Conservation (phyloP, 345 rosid species). For the Nephelium lappaceum region DNA sequence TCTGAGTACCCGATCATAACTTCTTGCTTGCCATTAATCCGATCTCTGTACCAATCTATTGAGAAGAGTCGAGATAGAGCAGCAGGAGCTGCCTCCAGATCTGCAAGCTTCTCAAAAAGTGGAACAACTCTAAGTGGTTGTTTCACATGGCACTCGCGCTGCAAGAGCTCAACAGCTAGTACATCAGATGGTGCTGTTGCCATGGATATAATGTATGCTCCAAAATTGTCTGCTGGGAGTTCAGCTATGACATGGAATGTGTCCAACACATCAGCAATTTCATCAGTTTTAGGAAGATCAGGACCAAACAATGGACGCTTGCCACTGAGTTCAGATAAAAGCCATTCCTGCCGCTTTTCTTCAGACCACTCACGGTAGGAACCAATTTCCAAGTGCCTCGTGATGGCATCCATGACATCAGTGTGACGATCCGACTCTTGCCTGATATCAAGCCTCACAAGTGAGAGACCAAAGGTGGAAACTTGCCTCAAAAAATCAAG, state of each 20-base stretch:
- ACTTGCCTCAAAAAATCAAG: slow-evolving; percentile 98
- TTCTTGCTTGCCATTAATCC: slow-evolving; percentile 93
- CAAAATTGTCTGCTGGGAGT: slow-evolving; percentile 86
- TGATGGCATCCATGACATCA: slow-evolving; percentile 93
- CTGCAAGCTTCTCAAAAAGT: slow-evolving; percentile 96
- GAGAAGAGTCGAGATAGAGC: slow-evolving; percentile 92
- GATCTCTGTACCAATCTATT: slow-evolving; percentile 86
- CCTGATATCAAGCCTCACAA: slow-evolving; percentile 92
- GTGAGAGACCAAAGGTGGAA: slow-evolving; percentile 94
- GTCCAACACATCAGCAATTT: slow-evolving; percentile 85
- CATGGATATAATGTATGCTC: slow-evolving; percentile 98
- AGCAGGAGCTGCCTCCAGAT: slow-evolving; percentile 97
- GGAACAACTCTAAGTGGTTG: slow-evolving; percentile 97
- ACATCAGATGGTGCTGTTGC: slow-evolving; percentile 96
- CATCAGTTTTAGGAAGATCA: slow-evolving; percentile 93
- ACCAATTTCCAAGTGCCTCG: slow-evolving; percentile 81
- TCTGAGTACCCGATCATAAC: slow-evolving; percentile 99
- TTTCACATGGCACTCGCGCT: slow-evolving; percentile 91
- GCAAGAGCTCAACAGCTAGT: slow-evolving; percentile 94
- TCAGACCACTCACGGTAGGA: slow-evolving; percentile 95
- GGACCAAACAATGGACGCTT: slow-evolving; percentile 94
- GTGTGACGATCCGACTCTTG: slow-evolving; percentile 98
- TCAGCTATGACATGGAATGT: slow-evolving; percentile 84
- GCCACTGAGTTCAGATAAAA: slow-evolving; percentile 83
- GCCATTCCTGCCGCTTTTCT: slow-evolving; percentile 83